phyloP scores from a whole-genome alignment of 1,139 yeast genomes.

The Lodderomyces oxycetoniae region DNA sequence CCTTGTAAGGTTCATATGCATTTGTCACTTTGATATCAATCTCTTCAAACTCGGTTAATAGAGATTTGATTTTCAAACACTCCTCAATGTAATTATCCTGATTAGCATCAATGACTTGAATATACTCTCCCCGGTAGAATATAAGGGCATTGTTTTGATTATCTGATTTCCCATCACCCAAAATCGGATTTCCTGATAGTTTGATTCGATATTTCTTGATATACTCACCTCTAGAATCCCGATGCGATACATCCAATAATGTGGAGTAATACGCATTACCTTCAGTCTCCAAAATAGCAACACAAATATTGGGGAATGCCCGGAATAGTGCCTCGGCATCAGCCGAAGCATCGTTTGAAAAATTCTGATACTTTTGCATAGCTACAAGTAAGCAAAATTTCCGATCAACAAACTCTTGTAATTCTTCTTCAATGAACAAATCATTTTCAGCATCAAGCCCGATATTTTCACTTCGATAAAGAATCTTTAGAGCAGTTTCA shows the following conservation, averaged over 20 bases:
- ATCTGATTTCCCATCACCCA: constrained; percentile 89
- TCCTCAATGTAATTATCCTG: constrained; percentile 87
- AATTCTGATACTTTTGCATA: constrained; percentile 59
- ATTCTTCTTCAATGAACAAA: constrained; percentile 33
- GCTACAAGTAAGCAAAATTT: constrained; percentile 69
- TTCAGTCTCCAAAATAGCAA: constrained; percentile 52
- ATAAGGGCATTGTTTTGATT: constrained; percentile 78
- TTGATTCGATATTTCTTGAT: constrained; percentile 49
- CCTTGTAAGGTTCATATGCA: neutral
- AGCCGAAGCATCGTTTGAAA: constrained; percentile 47
- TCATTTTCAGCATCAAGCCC: constrained; percentile 25
- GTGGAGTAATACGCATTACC: constrained; percentile 53
- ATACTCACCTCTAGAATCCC: constrained; percentile 37
- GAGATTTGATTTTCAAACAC: constrained; percentile 73
- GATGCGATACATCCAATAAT: constrained; percentile 38
- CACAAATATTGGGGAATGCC: constrained; percentile 57
- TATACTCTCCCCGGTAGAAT: constrained; percentile 79
- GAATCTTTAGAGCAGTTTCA: constrained; percentile 58
- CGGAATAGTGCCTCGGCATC: constrained; percentile 54
- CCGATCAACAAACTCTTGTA: constrained; percentile 51
- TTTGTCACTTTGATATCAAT: constrained; percentile 24
- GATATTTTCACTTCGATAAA: constrained; percentile 61
- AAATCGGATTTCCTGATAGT: constrained; percentile 78
- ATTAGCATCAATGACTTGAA: constrained; percentile 83
- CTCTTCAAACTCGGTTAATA: constrained; percentile 78